Evolutionary conservation across 768 basidiomycete genomes (phyloP).

Genomic region (Phlebiopsis flavidoalba): DNA sequence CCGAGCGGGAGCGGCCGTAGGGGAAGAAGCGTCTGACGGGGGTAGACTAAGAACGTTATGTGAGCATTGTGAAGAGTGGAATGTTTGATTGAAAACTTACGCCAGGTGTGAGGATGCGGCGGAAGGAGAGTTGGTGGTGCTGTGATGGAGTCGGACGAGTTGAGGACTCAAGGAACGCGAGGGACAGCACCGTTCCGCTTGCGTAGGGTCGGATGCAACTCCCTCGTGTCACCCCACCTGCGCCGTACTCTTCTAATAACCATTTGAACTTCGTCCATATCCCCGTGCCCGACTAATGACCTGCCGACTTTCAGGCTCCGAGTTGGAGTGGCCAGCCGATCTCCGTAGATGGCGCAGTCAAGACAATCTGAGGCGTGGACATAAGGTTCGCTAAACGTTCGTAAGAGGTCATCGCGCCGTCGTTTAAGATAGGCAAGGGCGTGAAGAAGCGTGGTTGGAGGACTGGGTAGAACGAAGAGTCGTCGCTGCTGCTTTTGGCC

Average conservation of each 20-base stretch:
- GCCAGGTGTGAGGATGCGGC: not conserved
- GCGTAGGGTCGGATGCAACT: not conserved
- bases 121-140: constrained; percentile 3
- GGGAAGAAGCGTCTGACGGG: not conserved
- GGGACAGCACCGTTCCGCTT: constrained; percentile 2
- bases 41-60: not conserved
- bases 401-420: not conserved
- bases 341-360: constrained; percentile 4
- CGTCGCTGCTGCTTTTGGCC: not conserved
- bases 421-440: not conserved
- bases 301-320: not conserved
- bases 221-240: constrained; percentile 2
- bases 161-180: constrained; percentile 1
- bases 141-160: constrained; percentile 3
- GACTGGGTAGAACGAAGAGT: not conserved
- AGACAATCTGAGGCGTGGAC: not conserved
- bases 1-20: not conserved
- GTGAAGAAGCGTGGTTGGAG: not conserved
- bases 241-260: constrained; percentile 9
- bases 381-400: not conserved
- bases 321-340: not conserved
- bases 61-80: not conserved
- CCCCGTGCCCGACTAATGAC: not conserved
- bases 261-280: constrained; percentile 9
- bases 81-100: not conserved